phyloP scores from a whole-genome alignment of 2,329 filamentous ascomycete genomes.

The Aphanocladium album region DNA sequence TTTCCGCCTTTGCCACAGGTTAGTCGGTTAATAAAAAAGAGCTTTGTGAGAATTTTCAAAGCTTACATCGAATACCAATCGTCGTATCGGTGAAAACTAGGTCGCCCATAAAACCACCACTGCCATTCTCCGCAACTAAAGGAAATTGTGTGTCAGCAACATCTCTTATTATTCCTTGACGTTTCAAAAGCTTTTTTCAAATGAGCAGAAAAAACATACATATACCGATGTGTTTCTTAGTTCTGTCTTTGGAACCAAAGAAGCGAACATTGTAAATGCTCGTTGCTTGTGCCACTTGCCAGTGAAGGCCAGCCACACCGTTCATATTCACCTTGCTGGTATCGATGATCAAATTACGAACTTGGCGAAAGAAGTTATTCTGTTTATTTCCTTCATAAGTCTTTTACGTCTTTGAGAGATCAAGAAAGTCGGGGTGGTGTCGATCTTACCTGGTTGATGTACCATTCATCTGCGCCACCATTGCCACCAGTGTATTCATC shows the following conservation, averaged over 20 bases:
- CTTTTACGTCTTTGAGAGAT: neutral
- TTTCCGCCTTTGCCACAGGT: constrained; percentile 1
- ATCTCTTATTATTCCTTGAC: neutral
- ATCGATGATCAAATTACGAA: constrained; percentile 53
- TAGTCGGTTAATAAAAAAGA: neutral
- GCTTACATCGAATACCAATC: constrained; percentile 32
- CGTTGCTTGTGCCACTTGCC: constrained; percentile 56
- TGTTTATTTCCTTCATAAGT: constrained; percentile 21
- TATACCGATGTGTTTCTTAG: constrained; percentile 16
- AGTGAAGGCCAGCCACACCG: constrained; percentile 46
- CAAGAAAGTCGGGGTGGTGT: neutral
- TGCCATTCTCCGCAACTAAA: constrained; percentile 26
- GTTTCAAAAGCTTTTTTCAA: neutral
- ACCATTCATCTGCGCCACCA: constrained; percentile 28
- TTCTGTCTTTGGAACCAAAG: constrained; percentile 32
- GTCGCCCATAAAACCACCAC: constrained; percentile 46
- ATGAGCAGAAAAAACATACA: constrained; percentile 6
- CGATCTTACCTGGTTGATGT: constrained; percentile 17
- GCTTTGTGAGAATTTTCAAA: neutral
- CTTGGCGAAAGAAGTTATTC: constrained; percentile 60
- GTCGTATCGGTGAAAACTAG: constrained; percentile 57
- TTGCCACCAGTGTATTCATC: constrained; percentile 19
- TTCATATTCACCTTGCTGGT: constrained; percentile 39
- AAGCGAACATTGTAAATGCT: constrained; percentile 46
- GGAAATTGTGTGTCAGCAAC: neutral